Evolutionary conservation across 805 yeast species (phyloP), one percentile per base, ranked within the genome.

Genomic region (Saccharomycopsis vini): DNA sequence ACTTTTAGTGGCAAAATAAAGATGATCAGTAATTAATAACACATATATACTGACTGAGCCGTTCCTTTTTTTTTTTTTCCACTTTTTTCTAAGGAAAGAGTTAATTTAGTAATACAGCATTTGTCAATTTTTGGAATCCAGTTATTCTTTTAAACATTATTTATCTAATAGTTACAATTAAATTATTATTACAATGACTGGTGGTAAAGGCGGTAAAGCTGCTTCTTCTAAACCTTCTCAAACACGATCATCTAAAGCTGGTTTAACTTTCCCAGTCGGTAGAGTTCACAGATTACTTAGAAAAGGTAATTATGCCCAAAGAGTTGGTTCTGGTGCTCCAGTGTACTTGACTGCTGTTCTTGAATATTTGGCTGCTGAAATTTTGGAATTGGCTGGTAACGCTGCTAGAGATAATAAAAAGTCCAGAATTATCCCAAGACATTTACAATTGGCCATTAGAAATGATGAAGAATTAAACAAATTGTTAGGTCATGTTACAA

Each of bases 241-340:
- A 75, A 84, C 97, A 46, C 87, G 97, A 81, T 90, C 97, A 58
- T 81, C 96, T 54, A 90, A 88, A 77, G 97, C 97, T 64, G 97
- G 97, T 69, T 79, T 90, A 64, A 86, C 95, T 61, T 90, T 90
- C 94, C 97, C 97, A 74, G 97, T 90, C 57, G 97, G 97, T 70
- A 89, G 97, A 81, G 92, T 90, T 58, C 96, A 90, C 77, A 81
- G 97, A 74, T 77, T 89, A 59, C 73, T 90, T 63, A 86, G 95
- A 80, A 87, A 83, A 73, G 96, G 95, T 67, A 86, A 89, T 81
- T 86, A 90, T 75, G 95, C 97, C 63, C 95, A 89, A 74, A 82
- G 97, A 75, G 82, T 90, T 60, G 97, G 97, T 79, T 88, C 97
- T 56, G 96, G 95, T 80, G 97, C 97, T 61, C 97, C 97, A 72